Evolutionary conservation across 2,329 filamentous ascomycete genomes (phyloP), one percentile per base, ranked within the genome.

Genomic region (Pseudocercospora vitis): DNA sequence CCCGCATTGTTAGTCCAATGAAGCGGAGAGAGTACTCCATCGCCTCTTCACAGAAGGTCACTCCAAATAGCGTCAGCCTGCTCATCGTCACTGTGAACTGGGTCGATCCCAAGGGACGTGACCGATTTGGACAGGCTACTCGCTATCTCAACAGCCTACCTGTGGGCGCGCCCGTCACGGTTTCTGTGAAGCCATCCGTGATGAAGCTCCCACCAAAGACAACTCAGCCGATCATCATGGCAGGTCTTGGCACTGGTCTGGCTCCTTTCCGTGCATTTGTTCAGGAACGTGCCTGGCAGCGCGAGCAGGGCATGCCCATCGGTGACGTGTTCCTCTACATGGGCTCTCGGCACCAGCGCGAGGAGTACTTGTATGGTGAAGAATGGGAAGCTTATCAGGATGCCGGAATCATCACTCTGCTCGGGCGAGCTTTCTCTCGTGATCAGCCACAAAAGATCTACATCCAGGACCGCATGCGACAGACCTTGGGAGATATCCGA

Each of bases 21-120:
- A 99, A 99, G 82, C 89, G 94, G 57, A 84, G 94, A 66, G 94
- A 99, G 75, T 99, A 99, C 81, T 96, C 90, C n/a, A 97, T 99
- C 63, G 94, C 94, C 16, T 97, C 94, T 2, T 94, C 91, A 51
- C 94, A 99, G 76, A 90, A 92, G 65, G 92, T 97, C 33, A 91
- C 89, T 0, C 91, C 94, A 16, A 91, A 79, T 68, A 85, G 83
- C n/a, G 91, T 99, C 54, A 83, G 91, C 7, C 84, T 99, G 60
- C 94, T 97, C 84, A 95, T 99, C 68, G 94, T 99, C 56, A 95
- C 94, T 3, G 94, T 99, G 66, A 86, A 89, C 78, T 99, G 94
- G 94, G 85, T 91, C 61, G 92, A 97, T 73, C 81, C 88, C 61
- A 82, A 83, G 66, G 92, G 92, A 67, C 89, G 91, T 68, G 87